Evolutionary conservation across 495 filamentous ascomycete genomes (phyloP).

Genomic region (Penicillium daleae): DNA sequence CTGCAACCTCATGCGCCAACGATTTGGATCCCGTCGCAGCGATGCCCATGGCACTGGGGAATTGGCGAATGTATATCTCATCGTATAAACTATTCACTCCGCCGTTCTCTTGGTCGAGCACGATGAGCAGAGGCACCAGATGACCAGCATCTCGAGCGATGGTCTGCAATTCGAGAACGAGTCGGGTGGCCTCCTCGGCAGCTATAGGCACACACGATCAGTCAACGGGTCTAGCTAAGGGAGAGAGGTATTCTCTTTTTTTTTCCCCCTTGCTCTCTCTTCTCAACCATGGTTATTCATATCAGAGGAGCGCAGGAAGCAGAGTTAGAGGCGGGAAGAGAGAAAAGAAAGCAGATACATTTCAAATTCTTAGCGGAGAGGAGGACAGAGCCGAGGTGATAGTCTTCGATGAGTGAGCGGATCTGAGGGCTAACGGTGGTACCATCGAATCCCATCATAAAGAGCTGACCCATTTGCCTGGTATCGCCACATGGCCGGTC

Average conservation of each 20-base stretch:
- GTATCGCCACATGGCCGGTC: slow-evolving; percentile 18
- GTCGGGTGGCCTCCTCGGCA: slow-evolving; percentile 77
- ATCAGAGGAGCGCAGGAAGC: neutral
- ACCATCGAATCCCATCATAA: slow-evolving; percentile 96
- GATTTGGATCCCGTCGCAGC: slow-evolving; percentile 80
- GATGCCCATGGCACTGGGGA: slow-evolving; percentile 88
- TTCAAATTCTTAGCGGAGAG: slow-evolving; percentile 90
- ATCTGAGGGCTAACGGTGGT: slow-evolving; percentile 86
- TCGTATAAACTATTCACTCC: slow-evolving; percentile 93
- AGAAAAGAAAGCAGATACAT: slow-evolving; percentile 53
- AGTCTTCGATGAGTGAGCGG: slow-evolving; percentile 78
- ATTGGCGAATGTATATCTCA: slow-evolving; percentile 88
- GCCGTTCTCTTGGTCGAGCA: slow-evolving; percentile 91
- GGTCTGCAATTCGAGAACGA: slow-evolving; percentile 84
- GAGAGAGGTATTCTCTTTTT: neutral
- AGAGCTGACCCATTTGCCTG: slow-evolving; percentile 79
- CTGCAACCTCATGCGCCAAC: slow-evolving; percentile 78
- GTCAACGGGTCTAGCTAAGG: slow-evolving; percentile 6
- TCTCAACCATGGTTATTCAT: neutral
- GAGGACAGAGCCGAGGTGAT: slow-evolving; percentile 82
- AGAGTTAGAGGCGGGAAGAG: neutral
- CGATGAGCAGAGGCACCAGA: slow-evolving; percentile 80
- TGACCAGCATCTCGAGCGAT: slow-evolving; percentile 87
- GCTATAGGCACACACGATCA: slow-evolving; percentile 51
- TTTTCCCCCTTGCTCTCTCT: neutral